phyloP scores from a whole-genome alignment of 2,329 filamentous ascomycete species.

The Lachnellula occidentalis region DNA sequence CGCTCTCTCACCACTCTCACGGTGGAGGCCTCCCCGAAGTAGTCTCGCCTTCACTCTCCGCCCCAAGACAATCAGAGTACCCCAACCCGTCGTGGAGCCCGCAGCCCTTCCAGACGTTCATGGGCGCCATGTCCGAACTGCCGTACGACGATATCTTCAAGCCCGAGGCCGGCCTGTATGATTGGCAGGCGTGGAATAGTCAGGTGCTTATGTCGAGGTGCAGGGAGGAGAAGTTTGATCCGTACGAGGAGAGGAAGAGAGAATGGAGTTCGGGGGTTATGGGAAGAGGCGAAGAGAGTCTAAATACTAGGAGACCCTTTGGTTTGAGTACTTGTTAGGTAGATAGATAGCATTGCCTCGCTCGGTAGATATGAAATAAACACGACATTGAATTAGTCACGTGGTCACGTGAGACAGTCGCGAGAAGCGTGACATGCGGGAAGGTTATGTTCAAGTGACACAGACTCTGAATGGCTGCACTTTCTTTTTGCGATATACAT shows the following conservation, averaged over 20 bases:
- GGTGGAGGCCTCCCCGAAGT: not conserved
- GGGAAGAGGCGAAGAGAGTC: conserved; percentile 3
- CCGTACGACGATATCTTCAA: conserved; percentile 31
- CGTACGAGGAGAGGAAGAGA: conserved; percentile 19
- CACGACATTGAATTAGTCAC: not conserved
- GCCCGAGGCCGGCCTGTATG: conserved; percentile 25
- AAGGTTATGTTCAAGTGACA: no score
- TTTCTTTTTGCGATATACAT: no score
- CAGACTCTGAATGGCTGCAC: no score
- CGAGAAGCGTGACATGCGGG: no score
- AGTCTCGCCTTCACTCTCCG: not conserved
- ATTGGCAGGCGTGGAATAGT: conserved; percentile 29
- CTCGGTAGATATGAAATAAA: not conserved
- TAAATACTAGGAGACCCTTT: conserved; percentile 15
- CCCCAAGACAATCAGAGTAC: conserved; percentile 17
- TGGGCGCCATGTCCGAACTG: conserved; percentile 28
- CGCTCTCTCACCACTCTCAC: conserved; percentile 10
- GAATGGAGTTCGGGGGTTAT: conserved; percentile 14
- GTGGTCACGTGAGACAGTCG: not conserved
- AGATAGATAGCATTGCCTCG: not conserved
- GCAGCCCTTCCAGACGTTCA: conserved; percentile 30
- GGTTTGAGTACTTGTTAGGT: conserved; percentile 15
- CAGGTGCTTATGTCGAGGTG: conserved; percentile 27
- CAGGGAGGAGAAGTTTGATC: conserved; percentile 28
- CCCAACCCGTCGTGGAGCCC: conserved; percentile 25